Conservation (phyloP, 2,329 filamentous ascomycete species). For the Fusarium pseudonygamai region DNA sequence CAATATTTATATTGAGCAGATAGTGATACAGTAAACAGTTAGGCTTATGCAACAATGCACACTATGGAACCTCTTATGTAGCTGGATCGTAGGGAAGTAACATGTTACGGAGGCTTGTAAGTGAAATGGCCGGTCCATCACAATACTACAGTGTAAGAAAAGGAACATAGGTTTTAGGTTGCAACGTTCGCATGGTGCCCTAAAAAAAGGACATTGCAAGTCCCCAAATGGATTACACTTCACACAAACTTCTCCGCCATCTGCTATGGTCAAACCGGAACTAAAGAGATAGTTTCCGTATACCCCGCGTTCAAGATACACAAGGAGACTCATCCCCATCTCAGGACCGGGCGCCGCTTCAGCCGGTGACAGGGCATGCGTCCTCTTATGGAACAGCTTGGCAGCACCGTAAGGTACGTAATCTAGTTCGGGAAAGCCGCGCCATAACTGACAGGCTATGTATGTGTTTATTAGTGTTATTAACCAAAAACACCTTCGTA, state of each 20-base stretch:
- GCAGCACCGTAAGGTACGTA: too few species aligned
- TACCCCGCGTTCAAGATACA: not conserved
- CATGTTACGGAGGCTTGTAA: fast-evolving
- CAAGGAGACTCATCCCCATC: fast-evolving
- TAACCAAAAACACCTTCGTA: too few species aligned
- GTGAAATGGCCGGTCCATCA: fast-evolving
- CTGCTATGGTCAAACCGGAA: not conserved
- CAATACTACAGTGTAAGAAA: fast-evolving
- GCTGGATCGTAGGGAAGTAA: fast-evolving
- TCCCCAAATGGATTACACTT: too few species aligned
- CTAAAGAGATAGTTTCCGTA: fast-evolving
- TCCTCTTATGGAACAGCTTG: fast-evolving
- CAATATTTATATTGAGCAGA: not conserved
- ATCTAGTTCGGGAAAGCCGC: not conserved
- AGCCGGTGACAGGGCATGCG: not conserved
- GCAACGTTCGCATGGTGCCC: too few species aligned
- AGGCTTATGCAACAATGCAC: fast-evolving
- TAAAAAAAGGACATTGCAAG: too few species aligned
- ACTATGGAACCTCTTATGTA: fast-evolving
- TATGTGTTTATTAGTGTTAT: too few species aligned
- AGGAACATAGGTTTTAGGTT: too few species aligned
- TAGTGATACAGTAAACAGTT: fast-evolving
- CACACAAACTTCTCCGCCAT: not conserved
- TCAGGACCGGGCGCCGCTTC: fast-evolving
- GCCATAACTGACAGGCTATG: fast-evolving